These are phyloP conservation scores for Buddleja alternifolia DNA, from an alignment of 257 asterid genomes.

Conservation along the genomic window DNA sequence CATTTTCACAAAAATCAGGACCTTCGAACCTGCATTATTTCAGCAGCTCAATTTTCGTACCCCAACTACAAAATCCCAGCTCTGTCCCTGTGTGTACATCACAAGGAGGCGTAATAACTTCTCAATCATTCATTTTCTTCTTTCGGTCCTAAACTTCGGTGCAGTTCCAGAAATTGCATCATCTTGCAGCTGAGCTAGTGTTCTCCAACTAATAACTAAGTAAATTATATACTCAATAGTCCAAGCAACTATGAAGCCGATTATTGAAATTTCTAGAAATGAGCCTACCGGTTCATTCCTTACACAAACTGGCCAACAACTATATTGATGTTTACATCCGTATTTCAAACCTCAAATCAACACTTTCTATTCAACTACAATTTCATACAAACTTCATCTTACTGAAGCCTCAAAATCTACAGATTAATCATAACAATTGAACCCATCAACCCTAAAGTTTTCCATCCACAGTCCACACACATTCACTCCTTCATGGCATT, in stretches of 20 bases:
- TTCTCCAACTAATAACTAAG: too few species aligned
- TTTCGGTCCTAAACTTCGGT: too few species aligned
- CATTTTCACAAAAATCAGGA: too few species aligned
- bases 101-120: too few species aligned
- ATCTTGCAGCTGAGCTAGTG: too few species aligned
- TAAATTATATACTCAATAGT: too few species aligned
- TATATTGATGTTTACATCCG: neutral
- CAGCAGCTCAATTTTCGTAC: too few species aligned
- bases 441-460: neutral
- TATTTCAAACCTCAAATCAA: constrained; percentile 2
- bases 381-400: neutral
- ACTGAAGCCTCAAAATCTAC: neutral
- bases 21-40: too few species aligned
- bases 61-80: too few species aligned
- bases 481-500: neutral
- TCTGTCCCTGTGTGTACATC: too few species aligned
- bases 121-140: too few species aligned
- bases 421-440: neutral
- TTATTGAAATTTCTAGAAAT: neutral
- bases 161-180: too few species aligned
- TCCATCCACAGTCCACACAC: neutral
- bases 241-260: neutral
- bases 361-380: neutral
- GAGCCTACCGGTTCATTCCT: constrained; percentile 11
- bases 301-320: neutral